Evolutionary conservation across 2,329 filamentous ascomycete species (phyloP), one percentile per base, ranked within the genome.

Genomic region (Trichoderma hamatum): DNA sequence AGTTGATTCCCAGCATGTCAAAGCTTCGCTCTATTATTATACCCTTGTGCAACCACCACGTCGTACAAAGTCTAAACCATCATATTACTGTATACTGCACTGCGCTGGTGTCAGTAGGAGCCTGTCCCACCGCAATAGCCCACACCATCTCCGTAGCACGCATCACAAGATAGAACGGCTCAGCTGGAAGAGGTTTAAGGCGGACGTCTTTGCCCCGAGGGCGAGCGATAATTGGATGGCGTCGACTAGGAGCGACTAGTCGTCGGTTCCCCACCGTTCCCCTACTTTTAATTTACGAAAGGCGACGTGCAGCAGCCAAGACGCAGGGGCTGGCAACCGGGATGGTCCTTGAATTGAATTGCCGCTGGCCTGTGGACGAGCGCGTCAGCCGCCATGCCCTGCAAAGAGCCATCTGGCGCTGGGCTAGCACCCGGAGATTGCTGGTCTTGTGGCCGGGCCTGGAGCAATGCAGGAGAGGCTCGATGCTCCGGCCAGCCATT

Each of bases 271-370:
- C 63, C 63, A 58, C 36, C 54, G 52, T 58, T 67, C 52, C 54
- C 63, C 63, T 67, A 51, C 63, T 67, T 67, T 67, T 67, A 67
- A 67, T 67, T 67, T 67, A 67, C 63, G 63, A 67, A 67, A 49
- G 63, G 63, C 63, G 52, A 56, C 54, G 63, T 67, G 63, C 63
- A 67, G 62, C 62, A 65, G 62, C 52, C 52, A 56, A 58, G 63
- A 39, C 34, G 63, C 52, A 59, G 63, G 63, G 63, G 63, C 46
- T 21, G 54, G 36, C 52, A n/a, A 46, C 63, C 34, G 51, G 63
- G 63, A 49, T 67, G 54, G 63, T 49, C 63, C 63, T 67, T 59
- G 39, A 43, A 66, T 56, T 26, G 51, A 67, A 67, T 67, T 67
- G 63, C 63, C 54, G 63, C 63, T 59, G 49, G 21, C 60, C 24